Conservation (phyloP, 208 protist species). For the Novymonas esmeraldas region DNA sequence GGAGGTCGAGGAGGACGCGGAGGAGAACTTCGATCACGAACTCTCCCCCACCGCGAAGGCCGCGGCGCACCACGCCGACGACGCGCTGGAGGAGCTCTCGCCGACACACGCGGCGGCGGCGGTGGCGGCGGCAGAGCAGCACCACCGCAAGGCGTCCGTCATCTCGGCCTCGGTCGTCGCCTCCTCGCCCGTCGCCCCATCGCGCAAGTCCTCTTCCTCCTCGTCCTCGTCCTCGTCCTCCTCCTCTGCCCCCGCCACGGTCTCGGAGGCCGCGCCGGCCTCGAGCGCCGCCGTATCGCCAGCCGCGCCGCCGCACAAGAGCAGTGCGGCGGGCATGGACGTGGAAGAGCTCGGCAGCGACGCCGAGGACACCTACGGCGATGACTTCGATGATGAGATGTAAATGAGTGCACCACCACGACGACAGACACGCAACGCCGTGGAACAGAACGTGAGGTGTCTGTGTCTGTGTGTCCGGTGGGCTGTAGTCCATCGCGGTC, state of each 20-base stretch:
- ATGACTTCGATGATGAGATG: conserved; percentile 42
- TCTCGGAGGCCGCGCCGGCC: not conserved
- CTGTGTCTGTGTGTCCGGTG: too few species aligned
- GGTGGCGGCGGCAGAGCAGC: conserved; percentile 8
- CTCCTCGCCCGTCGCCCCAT: not conserved
- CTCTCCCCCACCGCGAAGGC: not conserved
- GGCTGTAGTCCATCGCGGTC: not conserved
- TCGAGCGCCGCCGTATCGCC: not conserved
- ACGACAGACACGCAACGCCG: too few species aligned
- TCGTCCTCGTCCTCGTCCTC: conserved; percentile 9
- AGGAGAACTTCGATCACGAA: not conserved
- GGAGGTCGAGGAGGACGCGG: not conserved
- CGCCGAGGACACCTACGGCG: conserved; percentile 31
- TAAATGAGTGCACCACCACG: not conserved
- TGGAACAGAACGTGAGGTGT: too few species aligned
- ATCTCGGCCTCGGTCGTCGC: not conserved
- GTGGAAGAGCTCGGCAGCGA: conserved; percentile 8
- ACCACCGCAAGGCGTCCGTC: not conserved
- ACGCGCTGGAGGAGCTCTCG: conserved; percentile 5
- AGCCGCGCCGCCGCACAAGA: not conserved
- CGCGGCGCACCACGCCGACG: conserved; percentile 1
- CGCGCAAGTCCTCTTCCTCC: not conserved
- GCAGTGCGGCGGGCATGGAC: conserved; percentile 1
- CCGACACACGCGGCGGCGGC: too few species aligned
- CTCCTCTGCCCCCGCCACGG: not conserved